Percentiles rank a stretch among this genome's conserved stretches.
Conservation (phyloP, 257 asterid genomes). For the Voacanga thouarsii region DNA sequence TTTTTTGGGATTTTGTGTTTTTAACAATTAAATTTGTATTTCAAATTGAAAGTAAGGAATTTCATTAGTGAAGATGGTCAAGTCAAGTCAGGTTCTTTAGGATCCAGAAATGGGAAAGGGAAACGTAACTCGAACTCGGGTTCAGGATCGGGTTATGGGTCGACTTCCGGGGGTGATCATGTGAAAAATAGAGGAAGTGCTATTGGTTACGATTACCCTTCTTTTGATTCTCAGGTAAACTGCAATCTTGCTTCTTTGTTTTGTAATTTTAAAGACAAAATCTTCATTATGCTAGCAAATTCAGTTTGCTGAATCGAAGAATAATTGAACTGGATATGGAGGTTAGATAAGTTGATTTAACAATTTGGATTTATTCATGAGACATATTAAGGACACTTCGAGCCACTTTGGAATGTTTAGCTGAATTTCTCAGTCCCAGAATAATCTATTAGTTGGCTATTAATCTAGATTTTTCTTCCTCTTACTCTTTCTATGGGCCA, state of each 20-base stretch:
- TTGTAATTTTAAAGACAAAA: background rate
- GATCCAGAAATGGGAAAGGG: conserved; percentile 41
- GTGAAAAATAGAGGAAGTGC: conserved; percentile 44
- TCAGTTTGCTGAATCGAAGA: background rate
- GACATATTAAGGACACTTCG: background rate
- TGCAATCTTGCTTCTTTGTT: background rate
- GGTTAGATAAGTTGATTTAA: background rate
- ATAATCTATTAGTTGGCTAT: background rate
- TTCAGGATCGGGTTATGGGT: conserved; percentile 21
- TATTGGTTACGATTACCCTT: conserved; percentile 49
- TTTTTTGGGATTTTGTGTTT: conserved; percentile 4
- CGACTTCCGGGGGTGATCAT: conserved; percentile 28
- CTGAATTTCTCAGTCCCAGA: background rate
- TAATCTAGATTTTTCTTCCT: background rate
- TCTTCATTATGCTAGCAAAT: background rate
- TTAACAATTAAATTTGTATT: background rate
- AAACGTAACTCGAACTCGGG: conserved; percentile 28
- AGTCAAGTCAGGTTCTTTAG: conserved; percentile 16
- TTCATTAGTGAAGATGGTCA: conserved; percentile 42
- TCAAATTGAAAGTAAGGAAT: conserved; percentile 37
- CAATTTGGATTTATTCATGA: background rate
- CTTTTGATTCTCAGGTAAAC: conserved; percentile 48
- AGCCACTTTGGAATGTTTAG: background rate
- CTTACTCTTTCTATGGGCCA: background rate
- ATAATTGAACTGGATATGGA: background rate